Conservation (phyloP, 768 basidiomycete species). For the Rhizopogon vinicolor region DNA sequence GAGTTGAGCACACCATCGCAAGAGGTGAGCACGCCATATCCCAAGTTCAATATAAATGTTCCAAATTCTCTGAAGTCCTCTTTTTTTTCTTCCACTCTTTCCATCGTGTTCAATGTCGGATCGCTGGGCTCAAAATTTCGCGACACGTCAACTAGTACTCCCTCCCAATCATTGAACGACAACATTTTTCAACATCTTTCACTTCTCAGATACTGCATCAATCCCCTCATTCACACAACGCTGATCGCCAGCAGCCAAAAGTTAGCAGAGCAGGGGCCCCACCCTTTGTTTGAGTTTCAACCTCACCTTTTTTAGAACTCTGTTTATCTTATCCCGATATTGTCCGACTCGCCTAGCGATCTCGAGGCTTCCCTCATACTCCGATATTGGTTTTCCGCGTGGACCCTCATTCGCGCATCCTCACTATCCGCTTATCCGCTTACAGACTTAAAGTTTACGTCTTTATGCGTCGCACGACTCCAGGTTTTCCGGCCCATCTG, state of each 20-base stretch:
- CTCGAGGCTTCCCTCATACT: background rate
- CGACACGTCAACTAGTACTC: background rate
- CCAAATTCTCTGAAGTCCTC: background rate
- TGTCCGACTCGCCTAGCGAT: background rate
- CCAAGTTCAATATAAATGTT: slow-evolving; percentile 15
- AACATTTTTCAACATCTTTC: background rate
- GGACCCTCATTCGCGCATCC: too few relatives aligned
- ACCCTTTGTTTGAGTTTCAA: too few relatives aligned
- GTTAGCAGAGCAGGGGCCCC: too few relatives aligned
- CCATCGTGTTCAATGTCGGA: background rate
- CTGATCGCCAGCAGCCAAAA: background rate
- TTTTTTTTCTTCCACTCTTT: background rate
- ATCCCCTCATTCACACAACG: background rate
- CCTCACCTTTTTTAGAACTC: background rate
- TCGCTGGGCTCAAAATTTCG: too few relatives aligned
- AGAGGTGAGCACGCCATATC: slow-evolving; percentile 13
- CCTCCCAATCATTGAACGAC: background rate
- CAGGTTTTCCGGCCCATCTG: slow-evolving; percentile 3
- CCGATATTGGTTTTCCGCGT: too few relatives aligned
- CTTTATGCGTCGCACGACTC: background rate
- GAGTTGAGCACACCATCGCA: slow-evolving; percentile 28
- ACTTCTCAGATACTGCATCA: too few relatives aligned
- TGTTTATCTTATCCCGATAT: background rate
- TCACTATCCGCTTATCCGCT: background rate
- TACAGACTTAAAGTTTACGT: background rate